A percentile compares a stretch with the other conserved stretches of the same genome.
phyloP scores from a whole-genome alignment of 306 rosid species.

The Herpetospermum pedunculosum region DNA sequence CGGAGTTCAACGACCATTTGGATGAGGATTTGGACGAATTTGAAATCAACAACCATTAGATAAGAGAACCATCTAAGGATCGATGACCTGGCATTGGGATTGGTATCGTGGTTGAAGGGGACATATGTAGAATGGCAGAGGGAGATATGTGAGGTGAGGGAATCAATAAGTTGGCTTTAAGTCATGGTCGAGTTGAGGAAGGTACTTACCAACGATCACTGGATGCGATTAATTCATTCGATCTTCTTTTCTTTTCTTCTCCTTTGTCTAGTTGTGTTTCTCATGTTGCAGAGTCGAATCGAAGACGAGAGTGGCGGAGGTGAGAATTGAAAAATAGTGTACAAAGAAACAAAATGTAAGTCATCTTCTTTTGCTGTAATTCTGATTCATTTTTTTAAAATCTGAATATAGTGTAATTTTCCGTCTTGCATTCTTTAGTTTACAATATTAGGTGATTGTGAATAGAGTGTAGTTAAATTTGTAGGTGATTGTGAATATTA shows the following conservation, averaged over 20 bases:
- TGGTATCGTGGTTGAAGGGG: constrained; percentile 10
- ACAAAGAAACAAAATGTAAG: too few relatives aligned
- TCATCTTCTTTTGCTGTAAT: too few relatives aligned
- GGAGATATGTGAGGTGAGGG: constrained; percentile 78
- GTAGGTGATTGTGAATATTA: too few relatives aligned
- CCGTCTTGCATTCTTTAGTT: too few relatives aligned
- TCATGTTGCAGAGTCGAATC: background rate
- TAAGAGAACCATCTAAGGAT: constrained; percentile 74
- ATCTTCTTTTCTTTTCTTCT: background rate
- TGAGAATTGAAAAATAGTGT: background rate
- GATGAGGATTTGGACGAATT: constrained; percentile 46
- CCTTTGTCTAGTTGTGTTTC: background rate
- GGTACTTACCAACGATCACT: background rate
- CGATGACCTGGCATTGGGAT: constrained; percentile 34
- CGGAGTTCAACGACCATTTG: constrained; percentile 48
- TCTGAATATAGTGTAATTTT: too few relatives aligned
- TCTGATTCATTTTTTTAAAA: too few relatives aligned
- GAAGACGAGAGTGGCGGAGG: background rate
- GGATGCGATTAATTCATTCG: background rate
- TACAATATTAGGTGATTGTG: too few relatives aligned
- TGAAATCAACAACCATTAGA: constrained; percentile 46
- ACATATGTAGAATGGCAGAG: constrained; percentile 50
- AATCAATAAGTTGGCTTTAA: constrained; percentile 66
- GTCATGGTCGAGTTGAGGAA: constrained; percentile 30
- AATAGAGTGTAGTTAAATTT: too few relatives aligned